Conservation (phyloP, 371 early-diverging fungal species). For the Mortierella sp. region DNA sequence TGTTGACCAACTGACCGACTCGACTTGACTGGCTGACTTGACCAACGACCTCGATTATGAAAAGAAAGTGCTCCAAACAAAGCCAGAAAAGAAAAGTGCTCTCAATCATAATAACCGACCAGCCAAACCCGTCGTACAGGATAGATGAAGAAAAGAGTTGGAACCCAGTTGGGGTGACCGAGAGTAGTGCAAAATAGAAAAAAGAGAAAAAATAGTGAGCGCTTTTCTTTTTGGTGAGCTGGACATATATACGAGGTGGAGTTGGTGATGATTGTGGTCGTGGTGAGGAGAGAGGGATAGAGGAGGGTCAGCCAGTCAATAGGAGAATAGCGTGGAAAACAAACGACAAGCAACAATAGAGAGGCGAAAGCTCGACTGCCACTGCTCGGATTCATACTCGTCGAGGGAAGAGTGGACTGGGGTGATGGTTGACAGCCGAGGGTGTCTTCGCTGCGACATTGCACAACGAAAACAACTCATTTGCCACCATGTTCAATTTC, state of each 20-base stretch:
- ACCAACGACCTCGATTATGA: neutral
- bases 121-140: conserved; percentile 15
- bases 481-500: neutral
- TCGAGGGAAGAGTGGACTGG: neutral
- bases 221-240: conserved; percentile 4
- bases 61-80: conserved; percentile 16
- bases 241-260: too few species aligned
- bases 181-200: neutral
- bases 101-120: conserved; percentile 30
- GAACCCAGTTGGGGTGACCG: conserved; percentile 27
- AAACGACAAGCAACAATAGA: neutral
- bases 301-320: neutral
- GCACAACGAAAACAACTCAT: neutral
- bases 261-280: neutral
- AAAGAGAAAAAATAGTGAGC: conserved; percentile 2
- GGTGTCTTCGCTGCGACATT: neutral
- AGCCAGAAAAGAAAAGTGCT: conserved; percentile 20
- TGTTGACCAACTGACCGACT: neutral
- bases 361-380: neutral
- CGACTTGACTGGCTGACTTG: conserved; percentile 8
- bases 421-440: neutral
- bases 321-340: neutral
- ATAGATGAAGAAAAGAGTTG: conserved; percentile 21
- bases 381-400: neutral
- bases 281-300: neutral